A percentile compares a stretch with the other conserved stretches of the same genome.
phyloP scores from a whole-genome alignment of 108 stramenopile species.

The Tribonema minus region DNA sequence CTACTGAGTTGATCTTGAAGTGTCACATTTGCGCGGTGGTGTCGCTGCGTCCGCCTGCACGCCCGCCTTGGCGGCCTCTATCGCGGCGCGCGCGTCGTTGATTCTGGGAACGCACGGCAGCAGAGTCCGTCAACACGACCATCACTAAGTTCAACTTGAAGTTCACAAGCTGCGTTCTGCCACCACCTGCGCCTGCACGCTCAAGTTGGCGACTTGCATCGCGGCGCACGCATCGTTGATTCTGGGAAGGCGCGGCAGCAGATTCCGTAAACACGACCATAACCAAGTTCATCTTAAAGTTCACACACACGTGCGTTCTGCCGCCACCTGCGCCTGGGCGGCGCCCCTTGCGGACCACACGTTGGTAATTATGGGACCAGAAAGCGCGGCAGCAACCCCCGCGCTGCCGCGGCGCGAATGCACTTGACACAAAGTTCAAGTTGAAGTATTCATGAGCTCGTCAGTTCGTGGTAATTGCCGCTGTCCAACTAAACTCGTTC shows the following conservation, averaged over 20 bases:
- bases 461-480: too few species aligned
- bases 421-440: too few species aligned
- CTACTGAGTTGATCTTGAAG: neutral
- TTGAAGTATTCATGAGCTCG: too few species aligned
- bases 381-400: neutral
- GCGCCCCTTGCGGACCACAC: too few species aligned
- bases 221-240: neutral
- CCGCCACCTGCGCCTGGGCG: neutral
- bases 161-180: neutral
- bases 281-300: neutral
- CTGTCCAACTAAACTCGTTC: too few species aligned
- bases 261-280: neutral
- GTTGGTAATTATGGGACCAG: neutral
- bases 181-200: neutral
- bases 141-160: neutral
- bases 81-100: neutral
- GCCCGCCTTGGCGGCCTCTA: too few species aligned
- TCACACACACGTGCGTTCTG: too few species aligned
- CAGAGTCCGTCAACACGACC: neutral
- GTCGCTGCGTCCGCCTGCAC: neutral
- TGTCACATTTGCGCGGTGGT: neutral
- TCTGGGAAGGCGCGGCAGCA: neutral
- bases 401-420: too few species aligned
- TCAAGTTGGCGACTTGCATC: too few species aligned
- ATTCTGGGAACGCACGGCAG: neutral